These are phyloP conservation scores for Daldinia caldariorum DNA, from an alignment of 495 filamentous ascomycete species.

Conservation along the genomic window DNA sequence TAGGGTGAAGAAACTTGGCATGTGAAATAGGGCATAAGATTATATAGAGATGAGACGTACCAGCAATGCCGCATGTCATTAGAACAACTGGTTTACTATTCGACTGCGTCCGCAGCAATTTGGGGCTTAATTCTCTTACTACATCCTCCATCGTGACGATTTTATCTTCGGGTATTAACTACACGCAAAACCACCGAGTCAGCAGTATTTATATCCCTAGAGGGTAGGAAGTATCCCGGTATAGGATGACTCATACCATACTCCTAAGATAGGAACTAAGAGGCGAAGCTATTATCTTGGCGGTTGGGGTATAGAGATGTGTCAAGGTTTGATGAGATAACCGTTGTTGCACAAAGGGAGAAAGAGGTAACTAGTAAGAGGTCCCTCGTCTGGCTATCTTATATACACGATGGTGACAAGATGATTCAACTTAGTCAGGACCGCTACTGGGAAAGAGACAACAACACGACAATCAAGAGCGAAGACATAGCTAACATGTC, in stretches of 20 bases:
- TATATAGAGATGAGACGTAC: slow-evolving; percentile 9
- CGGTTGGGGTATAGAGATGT: background rate
- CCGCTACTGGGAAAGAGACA: no score
- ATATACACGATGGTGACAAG: no score
- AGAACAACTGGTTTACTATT: slow-evolving; percentile 31
- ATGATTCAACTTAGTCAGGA: no score
- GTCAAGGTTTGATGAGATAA: no score
- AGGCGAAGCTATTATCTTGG: background rate
- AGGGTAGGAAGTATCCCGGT: background rate
- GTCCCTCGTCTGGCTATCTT: no score
- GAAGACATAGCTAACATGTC: no score
- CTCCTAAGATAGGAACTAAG: background rate
- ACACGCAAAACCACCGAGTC: no score
- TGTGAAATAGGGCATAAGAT: background rate
- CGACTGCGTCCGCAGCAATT: slow-evolving; percentile 18
- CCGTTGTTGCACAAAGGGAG: no score
- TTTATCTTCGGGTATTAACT: no score
- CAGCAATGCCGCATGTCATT: slow-evolving; percentile 40
- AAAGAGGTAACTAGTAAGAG: no score
- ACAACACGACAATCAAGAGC: no score
- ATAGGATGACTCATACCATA: background rate
- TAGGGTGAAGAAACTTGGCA: background rate
- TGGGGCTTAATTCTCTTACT: slow-evolving; percentile 12
- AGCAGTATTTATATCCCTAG: background rate
- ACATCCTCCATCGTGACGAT: slow-evolving; percentile 16